Evolutionary conservation across 257 asterid genomes (phyloP).

Genomic region (Marsdenia floribunda): DNA sequence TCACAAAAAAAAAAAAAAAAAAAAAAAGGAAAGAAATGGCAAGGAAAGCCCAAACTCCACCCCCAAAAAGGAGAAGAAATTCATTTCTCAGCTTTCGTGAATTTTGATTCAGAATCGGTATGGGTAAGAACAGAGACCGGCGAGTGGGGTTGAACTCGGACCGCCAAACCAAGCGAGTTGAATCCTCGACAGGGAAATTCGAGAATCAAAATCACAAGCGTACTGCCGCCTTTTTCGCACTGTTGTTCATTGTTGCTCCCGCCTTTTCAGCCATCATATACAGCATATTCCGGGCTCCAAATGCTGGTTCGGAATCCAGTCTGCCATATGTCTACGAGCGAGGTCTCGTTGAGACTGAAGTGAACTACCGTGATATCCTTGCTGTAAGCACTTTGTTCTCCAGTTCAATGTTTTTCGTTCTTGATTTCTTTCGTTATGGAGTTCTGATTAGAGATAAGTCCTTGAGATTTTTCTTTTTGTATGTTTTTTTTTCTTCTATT

Average conservation of each 20-base stretch:
- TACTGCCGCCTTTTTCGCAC: constrained; percentile 11
- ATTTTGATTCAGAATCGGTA: constrained; percentile 17
- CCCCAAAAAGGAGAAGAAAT: no score
- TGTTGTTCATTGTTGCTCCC: constrained; percentile 45
- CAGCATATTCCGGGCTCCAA: constrained; percentile 27
- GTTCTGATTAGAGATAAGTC: neutral
- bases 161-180: constrained; percentile 18
- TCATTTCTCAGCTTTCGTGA: no score
- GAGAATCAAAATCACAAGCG: constrained; percentile 27
- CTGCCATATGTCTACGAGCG: constrained; percentile 41
- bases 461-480: neutral
- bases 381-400: constrained; percentile 38
- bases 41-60: no score
- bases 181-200: constrained; percentile 16
- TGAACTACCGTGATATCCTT: constrained; percentile 54
- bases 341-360: constrained; percentile 47
- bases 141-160: constrained; percentile 31
- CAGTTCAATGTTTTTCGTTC: neutral
- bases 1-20: no score
- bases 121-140: constrained; percentile 63
- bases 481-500: no score
- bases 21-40: no score
- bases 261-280: constrained; percentile 43
- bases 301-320: constrained; percentile 14
- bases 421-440: neutral